Evolutionary conservation across 2,329 filamentous ascomycete species (phyloP).

Genomic region (Verticillium tricorpus): DNA sequence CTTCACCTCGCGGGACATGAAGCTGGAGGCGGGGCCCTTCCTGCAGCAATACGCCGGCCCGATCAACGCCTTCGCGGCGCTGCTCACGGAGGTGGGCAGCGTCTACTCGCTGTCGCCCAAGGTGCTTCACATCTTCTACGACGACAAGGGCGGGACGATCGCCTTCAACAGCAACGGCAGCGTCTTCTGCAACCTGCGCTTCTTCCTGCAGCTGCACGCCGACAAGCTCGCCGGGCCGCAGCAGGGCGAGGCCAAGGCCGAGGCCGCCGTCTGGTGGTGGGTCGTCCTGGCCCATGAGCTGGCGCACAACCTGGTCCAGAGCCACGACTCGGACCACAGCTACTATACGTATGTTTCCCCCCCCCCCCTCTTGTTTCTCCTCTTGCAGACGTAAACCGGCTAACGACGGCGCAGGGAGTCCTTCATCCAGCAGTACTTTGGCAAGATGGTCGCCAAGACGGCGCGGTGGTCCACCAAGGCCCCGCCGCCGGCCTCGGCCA

Average conservation of each 20-base stretch:
- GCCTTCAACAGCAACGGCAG: constrained; percentile 87
- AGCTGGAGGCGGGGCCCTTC: constrained; percentile 48
- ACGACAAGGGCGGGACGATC: constrained; percentile 73
- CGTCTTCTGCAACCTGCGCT: constrained; percentile 90
- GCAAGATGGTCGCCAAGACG: constrained; percentile 59
- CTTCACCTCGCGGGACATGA: constrained; percentile 58
- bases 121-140: constrained; percentile 82
- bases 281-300: constrained; percentile 94
- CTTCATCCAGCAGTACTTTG: constrained; percentile 74
- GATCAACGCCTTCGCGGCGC: constrained; percentile 63
- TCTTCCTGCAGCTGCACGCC: constrained; percentile 76
- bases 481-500: constrained; percentile 1
- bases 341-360: constrained; percentile 64
- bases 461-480: constrained; percentile 24
- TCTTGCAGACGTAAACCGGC: background rate
- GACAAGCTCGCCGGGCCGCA: constrained; percentile 29
- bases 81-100: constrained; percentile 65
- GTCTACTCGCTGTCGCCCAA: constrained; percentile 68
- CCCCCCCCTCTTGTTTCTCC: background rate
- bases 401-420: constrained; percentile 51
- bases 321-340: constrained; percentile 74
- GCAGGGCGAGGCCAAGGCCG: constrained; percentile 43
- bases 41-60: constrained; percentile 54
- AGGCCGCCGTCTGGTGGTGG: constrained; percentile 85
- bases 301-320: constrained; percentile 82